A percentile compares a stretch with the other conserved stretches of the same genome.
Evolutionary conservation across 2,329 filamentous ascomycete genomes (phyloP).

Genomic region (Xylaria sp.): DNA sequence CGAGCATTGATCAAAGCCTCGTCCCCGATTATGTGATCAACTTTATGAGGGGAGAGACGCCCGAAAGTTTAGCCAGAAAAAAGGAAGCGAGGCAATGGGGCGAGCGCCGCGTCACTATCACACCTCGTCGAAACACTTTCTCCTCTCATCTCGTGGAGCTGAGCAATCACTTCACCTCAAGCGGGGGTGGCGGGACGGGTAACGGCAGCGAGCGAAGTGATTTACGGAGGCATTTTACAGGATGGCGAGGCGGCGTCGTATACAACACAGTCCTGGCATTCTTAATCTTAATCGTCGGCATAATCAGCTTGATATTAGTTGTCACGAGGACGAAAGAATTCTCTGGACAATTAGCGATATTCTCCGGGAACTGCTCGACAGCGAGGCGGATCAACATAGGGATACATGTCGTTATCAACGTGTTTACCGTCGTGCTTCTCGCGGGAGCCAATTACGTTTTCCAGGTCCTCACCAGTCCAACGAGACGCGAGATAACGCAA

Average conservation of each 20-base stretch:
- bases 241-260: slow-evolving; percentile 62
- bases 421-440: slow-evolving; percentile 57
- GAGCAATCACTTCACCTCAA: slow-evolving; percentile 49
- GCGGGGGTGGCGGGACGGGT: slow-evolving; percentile 37
- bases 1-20: slow-evolving; percentile 56
- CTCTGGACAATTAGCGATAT: slow-evolving; percentile 53
- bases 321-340: slow-evolving; percentile 51
- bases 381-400: slow-evolving; percentile 55
- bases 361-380: slow-evolving; percentile 52
- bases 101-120: slow-evolving; percentile 50
- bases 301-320: slow-evolving; percentile 55
- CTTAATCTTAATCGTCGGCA: slow-evolving; percentile 51
- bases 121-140: slow-evolving; percentile 46
- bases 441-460: slow-evolving; percentile 64
- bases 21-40: slow-evolving; percentile 67
- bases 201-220: slow-evolving; percentile 47
- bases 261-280: slow-evolving; percentile 57
- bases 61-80: slow-evolving; percentile 61
- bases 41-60: slow-evolving; percentile 66
- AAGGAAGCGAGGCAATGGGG: slow-evolving; percentile 53
- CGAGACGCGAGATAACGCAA: slow-evolving; percentile 58
- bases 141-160: slow-evolving; percentile 53
- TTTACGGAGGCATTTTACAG: slow-evolving; percentile 50
- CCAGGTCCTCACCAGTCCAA: slow-evolving; percentile 66
- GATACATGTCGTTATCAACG: slow-evolving; percentile 58